These are phyloP conservation scores for Penicillium frequentans DNA, from an alignment of 2,329 filamentous ascomycete genomes.

Conservation along the genomic window DNA sequence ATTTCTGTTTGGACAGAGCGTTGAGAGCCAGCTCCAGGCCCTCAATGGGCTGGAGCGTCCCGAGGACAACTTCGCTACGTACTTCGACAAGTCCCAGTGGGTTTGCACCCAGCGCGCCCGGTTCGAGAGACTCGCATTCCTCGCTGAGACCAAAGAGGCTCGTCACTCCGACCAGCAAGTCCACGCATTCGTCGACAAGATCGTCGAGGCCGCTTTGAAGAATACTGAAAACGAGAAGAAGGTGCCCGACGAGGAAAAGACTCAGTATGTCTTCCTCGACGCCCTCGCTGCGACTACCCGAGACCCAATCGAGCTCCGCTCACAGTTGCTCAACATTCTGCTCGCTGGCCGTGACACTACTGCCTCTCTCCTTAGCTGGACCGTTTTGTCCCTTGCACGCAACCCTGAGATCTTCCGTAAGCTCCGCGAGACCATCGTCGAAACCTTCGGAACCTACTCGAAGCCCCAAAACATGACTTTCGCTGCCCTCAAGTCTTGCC, in stretches of 20 bases:
- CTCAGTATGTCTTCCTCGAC: slow-evolving; percentile 51
- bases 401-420: slow-evolving; percentile 37
- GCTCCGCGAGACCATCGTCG: slow-evolving; percentile 33
- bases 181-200: slow-evolving; percentile 46
- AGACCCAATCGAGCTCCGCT: slow-evolving; percentile 50
- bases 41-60: slow-evolving; percentile 48
- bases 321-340: slow-evolving; percentile 53
- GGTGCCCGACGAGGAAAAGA: slow-evolving; percentile 29
- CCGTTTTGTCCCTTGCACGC: slow-evolving; percentile 46
- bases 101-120: slow-evolving; percentile 27
- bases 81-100: slow-evolving; percentile 39
- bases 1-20: slow-evolving; percentile 77
- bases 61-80: slow-evolving; percentile 44
- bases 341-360: slow-evolving; percentile 58
- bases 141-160: slow-evolving; percentile 34
- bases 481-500: slow-evolving; percentile 42
- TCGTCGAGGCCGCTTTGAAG: slow-evolving; percentile 43
- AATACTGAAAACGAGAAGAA: slow-evolving; percentile 25
- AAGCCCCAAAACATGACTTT: slow-evolving; percentile 45
- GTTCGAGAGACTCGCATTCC: slow-evolving; percentile 27
- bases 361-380: slow-evolving; percentile 46
- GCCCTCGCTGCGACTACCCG: slow-evolving; percentile 48
- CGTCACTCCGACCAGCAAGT: slow-evolving; percentile 36
- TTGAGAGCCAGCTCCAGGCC: slow-evolving; percentile 53
- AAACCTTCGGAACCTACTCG: slow-evolving; percentile 42